These are phyloP conservation scores for Agaricales sp. DNA, from an alignment of 1,284 basidiomycete genomes.

Conservation along the genomic window DNA sequence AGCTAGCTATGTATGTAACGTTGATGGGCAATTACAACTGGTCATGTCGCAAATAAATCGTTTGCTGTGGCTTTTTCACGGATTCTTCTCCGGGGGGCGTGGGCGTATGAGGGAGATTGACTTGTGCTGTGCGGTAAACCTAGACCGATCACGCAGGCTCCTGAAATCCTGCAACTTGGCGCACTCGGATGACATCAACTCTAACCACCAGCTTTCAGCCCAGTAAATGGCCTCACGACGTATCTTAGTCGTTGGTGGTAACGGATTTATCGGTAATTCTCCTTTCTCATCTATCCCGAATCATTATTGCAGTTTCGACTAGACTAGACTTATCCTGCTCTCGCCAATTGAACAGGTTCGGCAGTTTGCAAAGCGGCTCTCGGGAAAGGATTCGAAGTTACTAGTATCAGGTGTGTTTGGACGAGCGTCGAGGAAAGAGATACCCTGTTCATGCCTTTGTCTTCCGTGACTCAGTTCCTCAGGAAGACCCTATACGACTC, in stretches of 20 bases:
- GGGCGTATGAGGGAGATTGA: no score
- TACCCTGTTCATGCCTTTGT: neutral
- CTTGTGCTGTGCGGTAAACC: no score
- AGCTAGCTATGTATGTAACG: constrained; percentile 1
- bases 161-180: no score
- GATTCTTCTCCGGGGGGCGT: no score
- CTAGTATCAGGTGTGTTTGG: constrained; percentile 73
- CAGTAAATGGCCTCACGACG: constrained; percentile 26
- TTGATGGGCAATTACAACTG: neutral
- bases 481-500: constrained; percentile 76
- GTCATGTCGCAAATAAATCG: neutral
- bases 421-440: no score
- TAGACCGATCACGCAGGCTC: no score
- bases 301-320: no score
- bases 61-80: no score
- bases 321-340: constrained; percentile 6
- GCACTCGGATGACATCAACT: no score
- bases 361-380: constrained; percentile 85
- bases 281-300: constrained; percentile 7
- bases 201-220: no score
- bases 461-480: constrained; percentile 49
- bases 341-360: constrained; percentile 51
- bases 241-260: constrained; percentile 87
- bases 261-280: constrained; percentile 81
- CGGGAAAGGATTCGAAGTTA: constrained; percentile 76